These are phyloP conservation scores for Leucosporidium scottii DNA, from an alignment of 768 basidiomycete species.

Conservation along the genomic window DNA sequence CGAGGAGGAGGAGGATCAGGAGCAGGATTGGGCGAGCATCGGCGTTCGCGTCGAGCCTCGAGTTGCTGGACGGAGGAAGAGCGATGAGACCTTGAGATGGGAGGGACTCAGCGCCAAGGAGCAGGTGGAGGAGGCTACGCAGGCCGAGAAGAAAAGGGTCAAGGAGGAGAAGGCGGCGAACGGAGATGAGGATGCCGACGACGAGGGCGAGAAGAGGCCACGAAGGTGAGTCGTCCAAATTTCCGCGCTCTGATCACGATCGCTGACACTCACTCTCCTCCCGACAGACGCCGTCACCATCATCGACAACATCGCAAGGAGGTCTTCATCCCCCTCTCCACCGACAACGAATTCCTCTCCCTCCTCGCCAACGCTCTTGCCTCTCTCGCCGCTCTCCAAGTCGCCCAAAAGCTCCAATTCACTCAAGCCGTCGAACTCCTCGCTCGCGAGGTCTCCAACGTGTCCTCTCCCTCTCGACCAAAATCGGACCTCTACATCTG, in stretches of 20 bases:
- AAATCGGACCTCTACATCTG: slow-evolving; percentile 71
- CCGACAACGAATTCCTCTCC: slow-evolving; percentile 72
- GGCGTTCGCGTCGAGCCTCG: not conserved
- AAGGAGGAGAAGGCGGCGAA: no score
- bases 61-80: not conserved
- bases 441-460: slow-evolving; percentile 40
- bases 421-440: slow-evolving; percentile 50
- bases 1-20: not conserved
- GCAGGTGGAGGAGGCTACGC: slow-evolving; percentile 5
- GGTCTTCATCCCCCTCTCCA: slow-evolving; percentile 68
- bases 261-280: not conserved
- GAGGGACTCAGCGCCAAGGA: not conserved
- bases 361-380: slow-evolving; percentile 55
- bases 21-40: not conserved
- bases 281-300: slow-evolving; percentile 5
- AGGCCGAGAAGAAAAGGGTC: slow-evolving; percentile 1
- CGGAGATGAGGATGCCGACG: not conserved
- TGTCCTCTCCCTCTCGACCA: slow-evolving; percentile 41
- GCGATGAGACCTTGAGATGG: slow-evolving; percentile 2
- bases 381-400: slow-evolving; percentile 49
- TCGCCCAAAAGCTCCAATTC: slow-evolving; percentile 51
- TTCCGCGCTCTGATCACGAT: not conserved
- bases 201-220: not conserved
- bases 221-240: not conserved
- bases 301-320: slow-evolving; percentile 43